Percentiles rank a stretch among this genome's conserved stretches.
phyloP scores from a whole-genome alignment of 2,329 filamentous ascomycete genomes.

The Meredithiella fracta region DNA sequence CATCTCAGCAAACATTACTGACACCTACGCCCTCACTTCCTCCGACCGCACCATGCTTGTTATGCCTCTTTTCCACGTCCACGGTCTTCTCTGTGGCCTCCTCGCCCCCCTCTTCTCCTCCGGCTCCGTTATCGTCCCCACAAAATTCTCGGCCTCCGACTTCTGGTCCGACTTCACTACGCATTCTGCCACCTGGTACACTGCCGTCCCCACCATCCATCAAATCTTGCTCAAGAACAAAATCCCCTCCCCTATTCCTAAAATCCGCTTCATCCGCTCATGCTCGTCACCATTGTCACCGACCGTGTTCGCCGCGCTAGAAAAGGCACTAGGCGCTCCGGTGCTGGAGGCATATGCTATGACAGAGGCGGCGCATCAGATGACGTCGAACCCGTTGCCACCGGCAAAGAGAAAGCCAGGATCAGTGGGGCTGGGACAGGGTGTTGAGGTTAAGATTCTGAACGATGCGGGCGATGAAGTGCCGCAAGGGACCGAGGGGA shows the following conservation, averaged over 20 bases:
- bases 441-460: constrained; percentile 66
- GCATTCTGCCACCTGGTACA: constrained; percentile 77
- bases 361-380: constrained; percentile 78
- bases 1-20: constrained; percentile 50
- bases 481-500: constrained; percentile 57
- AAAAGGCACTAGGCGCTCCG: constrained; percentile 57
- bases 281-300: constrained; percentile 64
- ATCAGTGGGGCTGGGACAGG: constrained; percentile 67
- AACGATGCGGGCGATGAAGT: constrained; percentile 53
- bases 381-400: constrained; percentile 62
- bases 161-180: constrained; percentile 68
- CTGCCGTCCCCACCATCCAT: constrained; percentile 82
- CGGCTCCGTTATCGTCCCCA: constrained; percentile 63
- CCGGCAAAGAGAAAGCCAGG: constrained; percentile 60
- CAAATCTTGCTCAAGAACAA: constrained; percentile 69
- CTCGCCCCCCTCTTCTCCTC: constrained; percentile 60
- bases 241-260: constrained; percentile 47
- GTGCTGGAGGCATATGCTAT: constrained; percentile 85
- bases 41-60: constrained; percentile 69
- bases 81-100: constrained; percentile 71
- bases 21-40: constrained; percentile 56
- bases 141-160: constrained; percentile 62
- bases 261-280: constrained; percentile 73
- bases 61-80: constrained; percentile 84
- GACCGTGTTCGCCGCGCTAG: constrained; percentile 64